Base-by-base conservation (phyloP, 108 stramenopile genomes). In the Cyclotella baltica region DNA sequence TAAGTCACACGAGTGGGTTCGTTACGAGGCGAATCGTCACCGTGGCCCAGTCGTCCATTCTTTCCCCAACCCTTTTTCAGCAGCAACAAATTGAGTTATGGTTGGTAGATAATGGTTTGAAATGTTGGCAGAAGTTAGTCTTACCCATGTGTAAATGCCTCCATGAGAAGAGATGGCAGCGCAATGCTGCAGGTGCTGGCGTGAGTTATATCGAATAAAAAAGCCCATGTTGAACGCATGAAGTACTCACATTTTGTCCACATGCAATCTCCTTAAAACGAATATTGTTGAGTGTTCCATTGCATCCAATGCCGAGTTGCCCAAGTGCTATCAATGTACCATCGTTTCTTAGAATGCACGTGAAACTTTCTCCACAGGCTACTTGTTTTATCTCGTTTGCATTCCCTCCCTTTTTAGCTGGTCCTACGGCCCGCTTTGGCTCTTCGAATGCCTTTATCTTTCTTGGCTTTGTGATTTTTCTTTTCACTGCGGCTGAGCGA, bases 211-310 rank as follows among this genome's bases (percentile, higher is more conserved):
- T n/a, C n/a, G n/a, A n/a, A n/a, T n/a, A n/a, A n/a, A n/a, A n/a
- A n/a, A n/a, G n/a, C n/a, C n/a, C n/a, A n/a, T n/a, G n/a, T n/a
- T n/a, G n/a, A n/a, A n/a, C n/a, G n/a, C n/a, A n/a, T n/a, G n/a
- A n/a, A n/a, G n/a, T n/a, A n/a, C n/a, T n/a, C n/a, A n/a, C n/a
- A 62, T 77, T 77, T 33, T 68, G 53, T 19, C 76, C 76, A 35
- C 76, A 77, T 3, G 67, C 4, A n/a, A 77, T 66, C 36, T 69
- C 67, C 30, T 51, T 58, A 31, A 77, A 77, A 11, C 36, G 33
- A 47, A 77, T 30, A 48, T 58, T 69, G 19, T 47, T 50, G 11
- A 62, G 40, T 30, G 46, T 28, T 8, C 51, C 25, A 1, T 38
- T 33, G 19, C 13, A 23, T 23, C 52, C 34, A 50, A 77, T 50